Percentiles rank a stretch among this genome's conserved stretches.
phyloP scores from a whole-genome alignment of 495 filamentous ascomycete species.

The Penicillium psychrofluorescens region DNA sequence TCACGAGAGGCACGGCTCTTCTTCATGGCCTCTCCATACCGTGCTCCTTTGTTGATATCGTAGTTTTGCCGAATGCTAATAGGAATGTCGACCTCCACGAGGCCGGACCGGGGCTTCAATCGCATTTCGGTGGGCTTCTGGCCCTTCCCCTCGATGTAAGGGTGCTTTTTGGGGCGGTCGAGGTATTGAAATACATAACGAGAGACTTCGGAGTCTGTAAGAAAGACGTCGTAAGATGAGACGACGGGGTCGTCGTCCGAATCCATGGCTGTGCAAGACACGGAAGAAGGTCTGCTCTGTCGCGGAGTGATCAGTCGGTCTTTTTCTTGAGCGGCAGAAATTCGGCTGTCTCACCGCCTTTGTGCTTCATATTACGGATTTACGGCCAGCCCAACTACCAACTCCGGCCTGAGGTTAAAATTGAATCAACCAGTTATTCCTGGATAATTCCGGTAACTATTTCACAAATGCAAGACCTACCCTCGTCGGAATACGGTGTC shows the following conservation, averaged over 20 bases:
- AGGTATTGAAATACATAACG: slow-evolving; percentile 68
- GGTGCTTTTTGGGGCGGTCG: slow-evolving; percentile 35
- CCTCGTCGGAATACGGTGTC: slow-evolving; percentile 9
- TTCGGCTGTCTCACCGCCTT: too few species aligned
- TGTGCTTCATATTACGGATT: too few species aligned
- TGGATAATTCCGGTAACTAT: too few species aligned
- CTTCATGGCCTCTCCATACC: slow-evolving; percentile 60
- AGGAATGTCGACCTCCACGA: slow-evolving; percentile 70
- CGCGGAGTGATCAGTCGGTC: too few species aligned
- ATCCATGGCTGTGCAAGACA: slow-evolving; percentile 11
- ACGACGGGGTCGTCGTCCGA: slow-evolving; percentile 46
- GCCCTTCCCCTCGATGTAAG: slow-evolving; percentile 47
- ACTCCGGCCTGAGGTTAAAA: too few species aligned
- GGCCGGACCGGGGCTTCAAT: slow-evolving; percentile 58
- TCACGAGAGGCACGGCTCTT: slow-evolving; percentile 46
- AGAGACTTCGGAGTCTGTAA: slow-evolving; percentile 44
- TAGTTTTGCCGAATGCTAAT: slow-evolving; percentile 55
- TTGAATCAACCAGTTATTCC: neutral
- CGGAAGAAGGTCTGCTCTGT: too few species aligned
- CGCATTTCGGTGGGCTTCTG: slow-evolving; percentile 54
- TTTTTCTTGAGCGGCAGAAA: too few species aligned
- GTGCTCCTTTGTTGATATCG: slow-evolving; percentile 54
- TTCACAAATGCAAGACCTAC: neutral
- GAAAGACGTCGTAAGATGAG: slow-evolving; percentile 54
- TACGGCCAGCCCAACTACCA: too few species aligned